Evolutionary conservation across 768 basidiomycete genomes (phyloP).

Genomic region (Steccherinum ochraceum): DNA sequence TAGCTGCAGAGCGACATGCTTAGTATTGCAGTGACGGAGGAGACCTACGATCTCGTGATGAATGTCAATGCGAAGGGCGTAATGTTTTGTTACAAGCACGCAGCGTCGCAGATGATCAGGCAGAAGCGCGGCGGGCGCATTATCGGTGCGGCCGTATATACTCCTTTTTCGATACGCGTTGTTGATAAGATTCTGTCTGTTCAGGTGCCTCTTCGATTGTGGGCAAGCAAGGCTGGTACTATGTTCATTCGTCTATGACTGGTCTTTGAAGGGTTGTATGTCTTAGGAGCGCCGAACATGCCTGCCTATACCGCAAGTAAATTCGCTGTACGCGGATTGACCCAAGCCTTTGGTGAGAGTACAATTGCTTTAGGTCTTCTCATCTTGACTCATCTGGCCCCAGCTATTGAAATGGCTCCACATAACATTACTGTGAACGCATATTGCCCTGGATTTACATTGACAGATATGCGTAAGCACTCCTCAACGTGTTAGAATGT

Average conservation of each 20-base stretch:
- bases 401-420: conserved; percentile 18
- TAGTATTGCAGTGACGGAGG: conserved; percentile 11
- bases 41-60: conserved; percentile 23
- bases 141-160: conserved; percentile 22
- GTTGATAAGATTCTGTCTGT: neutral
- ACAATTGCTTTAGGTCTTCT: neutral
- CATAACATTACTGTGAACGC: conserved; percentile 22
- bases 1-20: conserved; percentile 1
- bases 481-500: too few species aligned
- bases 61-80: too few species aligned
- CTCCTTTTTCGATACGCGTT: too few species aligned
- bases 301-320: conserved; percentile 17
- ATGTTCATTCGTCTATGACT: conserved; percentile 1
- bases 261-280: too few species aligned
- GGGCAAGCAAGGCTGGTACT: conserved; percentile 16
- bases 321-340: conserved; percentile 21
- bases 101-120: conserved; percentile 31
- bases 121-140: conserved; percentile 34
- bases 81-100: conserved; percentile 36
- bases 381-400: neutral
- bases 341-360: conserved; percentile 15
- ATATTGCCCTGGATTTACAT: conserved; percentile 20
- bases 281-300: too few species aligned
- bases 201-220: conserved; percentile 17
- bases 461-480: conserved; percentile 7